phyloP scores from a whole-genome alignment of 129 eudicot species.

The Pseudognaphalium luteoalbum region DNA sequence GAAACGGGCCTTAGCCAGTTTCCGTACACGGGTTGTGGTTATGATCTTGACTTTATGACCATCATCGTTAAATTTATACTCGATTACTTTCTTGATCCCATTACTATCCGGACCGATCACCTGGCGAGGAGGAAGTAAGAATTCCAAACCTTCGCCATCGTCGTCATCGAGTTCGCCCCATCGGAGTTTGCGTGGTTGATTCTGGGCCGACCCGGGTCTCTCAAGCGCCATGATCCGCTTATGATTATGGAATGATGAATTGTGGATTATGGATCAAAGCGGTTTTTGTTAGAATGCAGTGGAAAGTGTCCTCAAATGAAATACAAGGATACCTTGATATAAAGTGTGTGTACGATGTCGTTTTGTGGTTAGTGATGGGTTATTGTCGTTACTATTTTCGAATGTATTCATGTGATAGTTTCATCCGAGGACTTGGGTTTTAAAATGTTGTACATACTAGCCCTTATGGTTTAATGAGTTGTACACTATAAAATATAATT shows the following conservation, averaged over 20 bases:
- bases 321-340: background rate
- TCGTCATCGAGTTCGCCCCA: slow-evolving; percentile 91
- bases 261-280: background rate
- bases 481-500: too few relatives aligned
- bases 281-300: slow-evolving; percentile 18
- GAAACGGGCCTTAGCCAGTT: slow-evolving; percentile 65
- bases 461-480: background rate
- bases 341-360: slow-evolving; percentile 2
- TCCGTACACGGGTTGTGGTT: slow-evolving; percentile 64
- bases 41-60: slow-evolving; percentile 78
- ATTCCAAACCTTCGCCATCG: slow-evolving; percentile 71
- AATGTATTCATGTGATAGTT: background rate
- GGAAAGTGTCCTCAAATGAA: background rate
- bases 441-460: background rate
- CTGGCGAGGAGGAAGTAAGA: slow-evolving; percentile 63
- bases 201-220: slow-evolving; percentile 25
- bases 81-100: slow-evolving; percentile 70
- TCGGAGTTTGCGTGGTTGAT: slow-evolving; percentile 50
- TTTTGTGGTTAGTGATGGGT: background rate
- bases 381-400: background rate
- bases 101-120: slow-evolving; percentile 72
- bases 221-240: slow-evolving; percentile 29
- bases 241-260: slow-evolving; percentile 4
- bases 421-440: background rate
- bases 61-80: slow-evolving; percentile 69